These are phyloP conservation scores for Fonsecaea pedrosoi DNA, from an alignment of 2,329 filamentous ascomycete species.

Conservation along the genomic window DNA sequence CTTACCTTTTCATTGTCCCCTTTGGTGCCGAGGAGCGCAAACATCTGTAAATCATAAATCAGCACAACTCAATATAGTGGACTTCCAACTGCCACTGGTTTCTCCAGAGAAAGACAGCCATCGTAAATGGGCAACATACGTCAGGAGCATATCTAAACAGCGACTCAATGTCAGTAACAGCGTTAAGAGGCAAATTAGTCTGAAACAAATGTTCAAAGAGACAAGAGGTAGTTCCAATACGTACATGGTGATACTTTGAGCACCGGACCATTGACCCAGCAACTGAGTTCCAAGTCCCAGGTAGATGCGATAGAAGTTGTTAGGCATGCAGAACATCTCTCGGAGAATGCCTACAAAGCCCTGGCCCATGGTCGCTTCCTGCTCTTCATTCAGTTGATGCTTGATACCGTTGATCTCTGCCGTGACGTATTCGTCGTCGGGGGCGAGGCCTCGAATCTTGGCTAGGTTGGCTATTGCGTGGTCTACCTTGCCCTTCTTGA, in stretches of 20 bases:
- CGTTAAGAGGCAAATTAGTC: background rate
- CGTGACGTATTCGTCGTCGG: slow-evolving; percentile 66
- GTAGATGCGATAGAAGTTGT: slow-evolving; percentile 76
- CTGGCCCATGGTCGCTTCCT: slow-evolving; percentile 72
- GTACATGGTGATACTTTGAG: slow-evolving; percentile 72
- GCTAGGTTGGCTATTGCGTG: slow-evolving; percentile 55
- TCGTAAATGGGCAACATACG: background rate
- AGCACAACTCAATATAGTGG: background rate
- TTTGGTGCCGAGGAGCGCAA: slow-evolving; percentile 72
- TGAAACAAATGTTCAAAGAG: background rate
- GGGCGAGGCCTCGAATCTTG: slow-evolving; percentile 64
- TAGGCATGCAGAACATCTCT: slow-evolving; percentile 65
- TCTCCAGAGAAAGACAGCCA: background rate
- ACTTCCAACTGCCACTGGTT: background rate
- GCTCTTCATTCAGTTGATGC: slow-evolving; percentile 70
- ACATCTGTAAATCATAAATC: slow-evolving; percentile 54
- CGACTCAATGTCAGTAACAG: background rate
- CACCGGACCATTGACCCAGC: slow-evolving; percentile 75
- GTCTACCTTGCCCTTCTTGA: slow-evolving; percentile 68
- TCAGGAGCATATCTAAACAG: background rate
- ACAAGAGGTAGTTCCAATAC: background rate
- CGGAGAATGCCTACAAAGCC: slow-evolving; percentile 62
- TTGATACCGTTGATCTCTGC: slow-evolving; percentile 70
- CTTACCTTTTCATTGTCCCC: slow-evolving; percentile 66
- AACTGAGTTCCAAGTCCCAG: slow-evolving; percentile 73